Base-by-base conservation (phyloP, 2,329 filamentous ascomycete genomes). In the Pseudogymnoascus sp. region DNA sequence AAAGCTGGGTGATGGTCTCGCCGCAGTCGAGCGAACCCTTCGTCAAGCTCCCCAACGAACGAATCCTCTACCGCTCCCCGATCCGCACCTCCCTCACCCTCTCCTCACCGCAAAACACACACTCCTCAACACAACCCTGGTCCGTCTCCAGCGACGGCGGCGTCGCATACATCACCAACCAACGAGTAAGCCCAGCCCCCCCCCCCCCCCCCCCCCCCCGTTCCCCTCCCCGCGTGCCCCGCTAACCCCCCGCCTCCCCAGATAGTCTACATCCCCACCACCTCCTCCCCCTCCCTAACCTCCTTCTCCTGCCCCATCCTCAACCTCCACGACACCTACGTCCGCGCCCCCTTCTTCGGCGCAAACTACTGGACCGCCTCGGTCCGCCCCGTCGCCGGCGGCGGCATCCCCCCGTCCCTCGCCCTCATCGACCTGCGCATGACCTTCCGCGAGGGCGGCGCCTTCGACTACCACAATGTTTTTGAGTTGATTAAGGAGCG, bases 391-490 rank as follows among this genome's bases (percentile, higher is more conserved):
- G 90, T 96, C 23, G 78, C 88, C 0, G 90, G 90, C 37, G 94
- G 94, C 38, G 90, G 91, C 60, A 90, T 97, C 60, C 90, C 92
- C 0, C 77, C 87, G 4, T 80, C 88, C 21, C 82, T 91, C 66
- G 82, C 87, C 16, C 85, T 87, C 28, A 80, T 96, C 47, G 91
- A 94, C 70, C 75, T 96, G 68, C 92, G 90, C 73, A 82, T 97
- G 70, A 92, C 88, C 21, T 97, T 97, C 79, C 92, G 92, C 73
- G 92, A 97, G 66, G 93, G 93, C 47, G 93, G 93, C n/a, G 92
- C 92, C 64, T 94, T 89, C 74, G 92, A 96, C 69, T 97, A 96
- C 72, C 88, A 92, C 70, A 84, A 85, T 60, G 84, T 84, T 61
- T 96, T 92, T 71, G 91, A 95, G 70, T 82, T 89, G 63, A 86